phyloP scores from a whole-genome alignment of 305 asterid genomes.

The Withania somnifera region DNA sequence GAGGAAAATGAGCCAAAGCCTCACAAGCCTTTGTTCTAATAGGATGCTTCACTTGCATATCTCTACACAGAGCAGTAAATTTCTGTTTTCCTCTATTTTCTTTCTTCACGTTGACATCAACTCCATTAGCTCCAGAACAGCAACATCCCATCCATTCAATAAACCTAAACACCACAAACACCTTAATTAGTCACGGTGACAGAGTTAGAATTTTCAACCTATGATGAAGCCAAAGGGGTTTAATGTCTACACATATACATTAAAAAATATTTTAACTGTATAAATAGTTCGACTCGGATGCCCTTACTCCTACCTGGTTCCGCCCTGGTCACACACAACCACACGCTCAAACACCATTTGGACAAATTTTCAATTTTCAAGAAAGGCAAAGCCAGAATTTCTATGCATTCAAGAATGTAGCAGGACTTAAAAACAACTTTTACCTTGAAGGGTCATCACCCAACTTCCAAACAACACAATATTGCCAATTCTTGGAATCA shows the following conservation, averaged over 20 bases:
- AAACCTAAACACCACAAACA: slow-evolving; percentile 30
- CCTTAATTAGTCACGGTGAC: neutral
- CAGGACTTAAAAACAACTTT: neutral
- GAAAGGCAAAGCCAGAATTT: neutral
- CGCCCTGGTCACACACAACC: neutral
- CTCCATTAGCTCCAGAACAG: slow-evolving; percentile 48
- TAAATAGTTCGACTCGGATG: too few species aligned
- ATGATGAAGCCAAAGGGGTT: too few species aligned
- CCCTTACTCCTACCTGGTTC: too few species aligned
- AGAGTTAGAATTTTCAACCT: too few species aligned
- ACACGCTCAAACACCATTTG: slow-evolving; percentile 1
- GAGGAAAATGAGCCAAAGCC: slow-evolving; percentile 49
- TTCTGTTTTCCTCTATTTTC: slow-evolving; percentile 19
- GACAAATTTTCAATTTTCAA: neutral
- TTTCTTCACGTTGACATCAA: slow-evolving; percentile 15
- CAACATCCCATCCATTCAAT: slow-evolving; percentile 75
- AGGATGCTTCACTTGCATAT: slow-evolving; percentile 36
- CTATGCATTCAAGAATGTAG: neutral
- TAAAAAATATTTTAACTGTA: too few species aligned
- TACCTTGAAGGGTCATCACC: slow-evolving; percentile 89
- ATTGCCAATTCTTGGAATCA: slow-evolving; percentile 50
- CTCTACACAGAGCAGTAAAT: slow-evolving; percentile 37
- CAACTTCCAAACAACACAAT: slow-evolving; percentile 68
- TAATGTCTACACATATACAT: too few species aligned
- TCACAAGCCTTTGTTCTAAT: slow-evolving; percentile 44